Conservation (phyloP, 371 early-diverging fungal genomes). For the Mucor sp. region DNA sequence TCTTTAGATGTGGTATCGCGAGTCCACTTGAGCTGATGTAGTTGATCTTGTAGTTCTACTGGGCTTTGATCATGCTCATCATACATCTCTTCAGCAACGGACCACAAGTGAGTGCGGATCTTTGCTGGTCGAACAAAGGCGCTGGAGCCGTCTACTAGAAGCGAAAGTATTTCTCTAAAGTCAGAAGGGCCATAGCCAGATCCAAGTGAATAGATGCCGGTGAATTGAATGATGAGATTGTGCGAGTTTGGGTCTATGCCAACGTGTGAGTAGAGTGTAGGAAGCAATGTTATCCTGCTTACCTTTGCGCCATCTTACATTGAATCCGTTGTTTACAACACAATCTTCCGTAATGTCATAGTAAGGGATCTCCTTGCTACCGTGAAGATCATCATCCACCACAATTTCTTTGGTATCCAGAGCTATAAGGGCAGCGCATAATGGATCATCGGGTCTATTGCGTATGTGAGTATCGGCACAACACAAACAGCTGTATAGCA, state of each 20-base stretch:
- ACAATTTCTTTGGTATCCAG: constrained; percentile 14
- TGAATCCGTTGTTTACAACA: constrained; percentile 35
- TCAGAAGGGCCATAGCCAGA: constrained; percentile 19
- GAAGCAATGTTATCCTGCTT: background rate
- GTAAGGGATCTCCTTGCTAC: constrained; percentile 9
- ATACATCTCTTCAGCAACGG: constrained; percentile 5
- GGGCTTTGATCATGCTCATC: background rate
- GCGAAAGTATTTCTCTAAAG: constrained; percentile 19
- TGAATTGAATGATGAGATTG: constrained; percentile 18
- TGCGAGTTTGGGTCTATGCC: constrained; percentile 5
- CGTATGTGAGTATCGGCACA: background rate
- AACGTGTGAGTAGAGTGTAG: background rate
- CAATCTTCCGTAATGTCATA: constrained; percentile 25
- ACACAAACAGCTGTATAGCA: background rate
- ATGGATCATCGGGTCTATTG: constrained; percentile 17
- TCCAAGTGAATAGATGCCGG: constrained; percentile 5
- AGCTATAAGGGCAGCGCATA: constrained; percentile 13
- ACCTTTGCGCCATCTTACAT: constrained; percentile 33
- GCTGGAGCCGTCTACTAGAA: background rate
- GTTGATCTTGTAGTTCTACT: background rate
- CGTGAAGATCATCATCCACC: constrained; percentile 22
- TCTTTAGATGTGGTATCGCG: background rate
- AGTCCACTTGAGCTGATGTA: background rate
- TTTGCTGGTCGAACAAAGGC: constrained; percentile 8
- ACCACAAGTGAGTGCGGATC: constrained; percentile 3